Percentiles rank a stretch among this genome's conserved stretches.
Evolutionary conservation across 306 rosid genomes (phyloP).

Genomic region (Spatholobus suberectus): DNA sequence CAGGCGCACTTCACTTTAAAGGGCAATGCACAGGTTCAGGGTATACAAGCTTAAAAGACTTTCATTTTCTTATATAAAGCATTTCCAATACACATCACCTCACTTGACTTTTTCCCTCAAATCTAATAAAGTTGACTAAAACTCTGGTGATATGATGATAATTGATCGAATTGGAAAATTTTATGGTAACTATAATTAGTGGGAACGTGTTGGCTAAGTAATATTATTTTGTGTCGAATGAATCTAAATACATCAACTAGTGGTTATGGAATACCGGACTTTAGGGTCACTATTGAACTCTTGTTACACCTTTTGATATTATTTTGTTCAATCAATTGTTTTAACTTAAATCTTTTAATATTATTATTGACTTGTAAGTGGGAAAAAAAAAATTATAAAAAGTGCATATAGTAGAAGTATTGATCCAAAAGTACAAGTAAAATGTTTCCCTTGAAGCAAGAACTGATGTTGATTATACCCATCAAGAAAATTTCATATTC

Average conservation of each 20-base stretch:
- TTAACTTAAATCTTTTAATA: background rate
- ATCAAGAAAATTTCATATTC: slow-evolving; percentile 6
- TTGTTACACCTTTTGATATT: background rate
- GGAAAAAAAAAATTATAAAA: background rate
- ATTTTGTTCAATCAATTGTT: background rate
- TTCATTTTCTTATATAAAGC: slow-evolving; percentile 6
- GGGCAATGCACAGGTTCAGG: slow-evolving; percentile 30
- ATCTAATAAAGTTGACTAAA: slow-evolving; percentile 2
- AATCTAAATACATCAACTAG: background rate
- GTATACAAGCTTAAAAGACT: slow-evolving; percentile 4
- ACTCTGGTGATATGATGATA: background rate
- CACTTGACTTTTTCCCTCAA: slow-evolving; percentile 23
- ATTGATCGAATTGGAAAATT: slow-evolving; percentile 6
- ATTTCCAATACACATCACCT: background rate
- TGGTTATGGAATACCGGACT: background rate
- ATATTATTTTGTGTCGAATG: background rate
- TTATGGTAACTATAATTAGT: background rate
- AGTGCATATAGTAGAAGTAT: background rate
- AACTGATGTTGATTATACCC: slow-evolving; percentile 31
- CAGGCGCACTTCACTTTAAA: slow-evolving; percentile 19
- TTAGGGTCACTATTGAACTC: background rate
- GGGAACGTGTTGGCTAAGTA: background rate
- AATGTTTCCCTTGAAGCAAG: slow-evolving; percentile 4
- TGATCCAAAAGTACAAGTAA: slow-evolving; percentile 21
- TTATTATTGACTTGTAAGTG: background rate